Base-by-base conservation (phyloP, 768 basidiomycete genomes). In the Lentinula aciculospora region DNA sequence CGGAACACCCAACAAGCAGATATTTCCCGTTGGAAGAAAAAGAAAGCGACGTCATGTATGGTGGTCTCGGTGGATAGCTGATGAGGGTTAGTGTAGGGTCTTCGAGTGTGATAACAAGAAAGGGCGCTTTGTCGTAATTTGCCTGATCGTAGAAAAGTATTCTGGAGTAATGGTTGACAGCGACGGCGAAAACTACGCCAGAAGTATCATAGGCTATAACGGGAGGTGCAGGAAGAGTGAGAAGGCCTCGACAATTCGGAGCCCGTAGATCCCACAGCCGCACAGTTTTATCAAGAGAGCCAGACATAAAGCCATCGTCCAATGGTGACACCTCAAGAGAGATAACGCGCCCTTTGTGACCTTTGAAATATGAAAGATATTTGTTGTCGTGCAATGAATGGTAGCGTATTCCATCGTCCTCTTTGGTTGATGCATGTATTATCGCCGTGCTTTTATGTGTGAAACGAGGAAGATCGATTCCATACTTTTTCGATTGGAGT, bases 361-460 rank as follows among this genome's bases (percentile, higher is more conserved):
- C 97, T 65, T 85, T 88, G 78, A 97, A 98, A 74, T 99, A 99
- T 62, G 89, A 85, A 31, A 98, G 74, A 69, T 94, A 99, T 68
- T 89, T 93, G 79, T 97, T 98, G 80, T 96, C 94, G 71, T 98
- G 94, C 50, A 96, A 69, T 1, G 92, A 95, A 65, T 96, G 92
- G 70, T 98, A 98, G 45, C 97, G 85, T 63, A 98, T 83, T 0
- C 90, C 94, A 68, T 98, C 92, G 70, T 98, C 92, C 69, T 90
- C 91, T 69, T 96, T 98, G 17, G 95, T 98, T 4, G 92, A 95
- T 7, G 95, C 90, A 66, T 98, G 85, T 2, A 98, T 68, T 47
- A 98, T 87, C 3, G 88, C 84, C 0, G 85, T 84, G 63, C 83
- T 86, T 68, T 90, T 91, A 75, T 98, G 97, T 0, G 96, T 98